phyloP scores from a whole-genome alignment of 1,284 basidiomycete genomes.

The Neotropicomus parvogracilis region DNA sequence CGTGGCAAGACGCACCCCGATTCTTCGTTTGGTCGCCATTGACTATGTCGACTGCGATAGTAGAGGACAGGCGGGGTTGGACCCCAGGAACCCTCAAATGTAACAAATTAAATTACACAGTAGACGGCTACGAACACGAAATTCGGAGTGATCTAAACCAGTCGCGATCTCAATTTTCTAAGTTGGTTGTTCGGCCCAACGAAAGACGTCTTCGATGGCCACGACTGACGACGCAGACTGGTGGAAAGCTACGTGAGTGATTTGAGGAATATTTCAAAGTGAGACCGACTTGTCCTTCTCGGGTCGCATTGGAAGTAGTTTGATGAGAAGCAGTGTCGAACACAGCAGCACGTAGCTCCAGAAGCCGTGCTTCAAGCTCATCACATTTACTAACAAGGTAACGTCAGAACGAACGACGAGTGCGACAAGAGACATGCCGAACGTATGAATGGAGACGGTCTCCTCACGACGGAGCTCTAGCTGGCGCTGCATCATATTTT shows the following conservation, averaged over 20 bases:
- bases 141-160: too few species aligned
- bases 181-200: constrained; percentile 59
- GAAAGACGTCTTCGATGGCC: constrained; percentile 44
- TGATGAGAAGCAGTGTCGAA: constrained; percentile 14
- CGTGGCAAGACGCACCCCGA: constrained; percentile 69
- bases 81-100: constrained; percentile 24
- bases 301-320: background rate
- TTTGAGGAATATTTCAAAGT: background rate
- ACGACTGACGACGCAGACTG: constrained; percentile 18
- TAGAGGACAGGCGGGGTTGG: constrained; percentile 1
- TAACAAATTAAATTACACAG: too few species aligned
- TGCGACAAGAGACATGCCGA: constrained; percentile 24
- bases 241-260: background rate
- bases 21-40: constrained; percentile 70
- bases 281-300: constrained; percentile 18
- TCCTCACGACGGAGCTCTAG: constrained; percentile 66
- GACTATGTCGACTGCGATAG: background rate
- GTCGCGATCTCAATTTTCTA: constrained; percentile 9
- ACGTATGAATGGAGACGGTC: constrained; percentile 62
- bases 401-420: constrained; percentile 8
- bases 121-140: too few species aligned
- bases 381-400: constrained; percentile 57
- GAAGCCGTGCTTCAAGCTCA: constrained; percentile 56
- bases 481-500: constrained; percentile 73
- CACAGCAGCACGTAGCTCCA: constrained; percentile 42